Percentiles rank a stretch among this genome's conserved stretches.
Conservation (phyloP, 179 eudicot species). For the Silene coronaria region DNA sequence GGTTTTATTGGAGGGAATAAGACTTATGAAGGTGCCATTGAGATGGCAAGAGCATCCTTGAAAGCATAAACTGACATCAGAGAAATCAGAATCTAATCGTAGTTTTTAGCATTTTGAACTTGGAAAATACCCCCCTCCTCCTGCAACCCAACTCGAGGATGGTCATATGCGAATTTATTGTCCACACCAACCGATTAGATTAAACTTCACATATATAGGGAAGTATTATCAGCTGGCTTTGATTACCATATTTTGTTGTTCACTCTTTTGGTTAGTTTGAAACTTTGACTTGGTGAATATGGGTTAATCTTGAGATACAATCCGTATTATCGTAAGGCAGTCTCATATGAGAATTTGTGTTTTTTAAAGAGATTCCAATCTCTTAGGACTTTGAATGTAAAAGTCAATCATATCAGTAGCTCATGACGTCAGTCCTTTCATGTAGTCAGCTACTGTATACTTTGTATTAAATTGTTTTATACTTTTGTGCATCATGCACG, state of each 20-base stretch:
- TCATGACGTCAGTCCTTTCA: background rate
- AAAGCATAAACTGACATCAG: conserved; percentile 17
- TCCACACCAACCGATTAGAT: background rate
- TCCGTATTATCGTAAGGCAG: no score
- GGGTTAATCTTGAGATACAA: no score
- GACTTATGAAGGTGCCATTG: conserved; percentile 35
- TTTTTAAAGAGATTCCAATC: background rate
- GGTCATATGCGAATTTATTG: no score
- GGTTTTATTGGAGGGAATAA: conserved; percentile 37
- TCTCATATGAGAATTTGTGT: no score
- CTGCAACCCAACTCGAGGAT: background rate
- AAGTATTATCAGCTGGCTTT: background rate
- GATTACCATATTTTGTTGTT: background rate
- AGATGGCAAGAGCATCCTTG: conserved; percentile 35
- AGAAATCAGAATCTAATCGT: background rate
- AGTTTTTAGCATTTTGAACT: background rate
- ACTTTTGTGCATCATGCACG: background rate
- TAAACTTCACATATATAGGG: background rate
- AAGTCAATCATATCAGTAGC: background rate
- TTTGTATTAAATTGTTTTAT: no score
- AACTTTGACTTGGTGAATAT: no score
- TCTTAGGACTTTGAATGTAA: background rate
- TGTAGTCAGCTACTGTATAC: background rate
- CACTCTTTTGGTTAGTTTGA: no score
- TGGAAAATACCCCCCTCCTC: background rate